phyloP scores from a whole-genome alignment of 345 rosid species.

The Pseudoturritis turrita region DNA sequence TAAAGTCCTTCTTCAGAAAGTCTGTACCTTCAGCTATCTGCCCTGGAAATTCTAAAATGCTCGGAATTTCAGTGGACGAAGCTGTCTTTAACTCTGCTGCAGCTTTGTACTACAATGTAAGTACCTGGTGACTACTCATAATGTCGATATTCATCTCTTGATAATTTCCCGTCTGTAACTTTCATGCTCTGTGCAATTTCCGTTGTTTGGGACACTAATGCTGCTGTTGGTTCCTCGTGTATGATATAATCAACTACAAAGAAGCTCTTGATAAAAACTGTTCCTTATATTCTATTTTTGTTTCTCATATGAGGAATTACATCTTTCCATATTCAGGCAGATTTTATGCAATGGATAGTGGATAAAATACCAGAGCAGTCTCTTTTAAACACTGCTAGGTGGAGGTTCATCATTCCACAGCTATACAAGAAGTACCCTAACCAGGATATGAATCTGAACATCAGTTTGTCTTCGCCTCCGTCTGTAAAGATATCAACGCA shows the following conservation, averaged over 20 bases:
- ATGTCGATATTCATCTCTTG: neutral
- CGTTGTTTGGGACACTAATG: neutral
- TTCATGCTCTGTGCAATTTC: neutral
- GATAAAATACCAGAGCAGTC: conserved; percentile 84
- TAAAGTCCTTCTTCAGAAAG: conserved; percentile 22
- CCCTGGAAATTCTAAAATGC: conserved; percentile 66
- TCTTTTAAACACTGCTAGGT: conserved; percentile 86
- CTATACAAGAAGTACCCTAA: conserved; percentile 91
- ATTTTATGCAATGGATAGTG: conserved; percentile 87
- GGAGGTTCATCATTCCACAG: conserved; percentile 88
- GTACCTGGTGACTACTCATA: conserved; percentile 21
- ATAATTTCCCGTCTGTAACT: neutral
- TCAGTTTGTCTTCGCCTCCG: conserved; percentile 84
- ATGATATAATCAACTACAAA: neutral
- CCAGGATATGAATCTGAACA: conserved; percentile 71
- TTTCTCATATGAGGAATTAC: conserved; percentile 3
- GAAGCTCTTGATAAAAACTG: neutral
- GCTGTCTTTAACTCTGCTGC: conserved; percentile 91
- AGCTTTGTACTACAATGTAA: conserved; percentile 79
- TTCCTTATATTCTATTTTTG: neutral
- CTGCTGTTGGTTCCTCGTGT: neutral
- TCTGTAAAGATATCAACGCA: conserved; percentile 56
- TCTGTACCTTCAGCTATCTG: conserved; percentile 48
- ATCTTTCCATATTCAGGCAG: conserved; percentile 54
- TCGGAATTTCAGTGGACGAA: conserved; percentile 81